Conservation (phyloP, 2,329 filamentous ascomycete species). For the Phoma sp. region DNA sequence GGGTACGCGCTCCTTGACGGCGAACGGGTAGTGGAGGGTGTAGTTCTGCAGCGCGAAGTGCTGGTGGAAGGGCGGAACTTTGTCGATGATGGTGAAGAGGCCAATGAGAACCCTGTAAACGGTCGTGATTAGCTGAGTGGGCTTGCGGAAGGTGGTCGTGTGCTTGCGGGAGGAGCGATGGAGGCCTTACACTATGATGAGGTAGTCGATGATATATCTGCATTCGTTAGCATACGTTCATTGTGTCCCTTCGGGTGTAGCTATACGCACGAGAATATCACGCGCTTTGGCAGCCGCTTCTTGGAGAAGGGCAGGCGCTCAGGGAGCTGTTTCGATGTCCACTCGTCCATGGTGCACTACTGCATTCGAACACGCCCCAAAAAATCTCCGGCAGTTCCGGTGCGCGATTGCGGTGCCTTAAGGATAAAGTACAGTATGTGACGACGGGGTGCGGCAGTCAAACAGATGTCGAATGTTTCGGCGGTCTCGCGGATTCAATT, state of each 20-base stretch:
- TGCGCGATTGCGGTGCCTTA: constrained; percentile 13
- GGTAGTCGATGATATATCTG: constrained; percentile 66
- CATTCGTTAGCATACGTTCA: constrained; percentile 28
- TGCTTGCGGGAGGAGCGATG: constrained; percentile 26
- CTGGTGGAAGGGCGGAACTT: constrained; percentile 64
- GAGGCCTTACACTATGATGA: constrained; percentile 62
- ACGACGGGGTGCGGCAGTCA: constrained; percentile 19
- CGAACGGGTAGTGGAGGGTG: constrained; percentile 65
- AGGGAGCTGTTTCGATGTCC: constrained; percentile 47
- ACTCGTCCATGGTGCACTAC: constrained; percentile 44
- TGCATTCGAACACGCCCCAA: constrained; percentile 24
- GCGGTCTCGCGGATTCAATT: constrained; percentile 16
- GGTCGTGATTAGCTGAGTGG: constrained; percentile 26
- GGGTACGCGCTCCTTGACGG: constrained; percentile 62
- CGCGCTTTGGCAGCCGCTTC: constrained; percentile 58
- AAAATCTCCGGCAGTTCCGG: constrained; percentile 15
- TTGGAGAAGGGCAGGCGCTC: constrained; percentile 63
- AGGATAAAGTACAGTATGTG: constrained; percentile 11
- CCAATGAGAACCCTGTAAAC: constrained; percentile 57
- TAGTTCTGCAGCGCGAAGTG: constrained; percentile 65
- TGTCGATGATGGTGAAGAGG: constrained; percentile 62
- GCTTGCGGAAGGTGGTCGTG: constrained; percentile 44
- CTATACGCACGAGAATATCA: constrained; percentile 60
- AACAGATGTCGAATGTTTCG: constrained; percentile 16
- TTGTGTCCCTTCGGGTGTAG: not conserved